A percentile compares a stretch with the other conserved stretches of the same genome.
Conservation (phyloP, 1,139 yeast genomes). For the Yamadazyma jaroonii region DNA sequence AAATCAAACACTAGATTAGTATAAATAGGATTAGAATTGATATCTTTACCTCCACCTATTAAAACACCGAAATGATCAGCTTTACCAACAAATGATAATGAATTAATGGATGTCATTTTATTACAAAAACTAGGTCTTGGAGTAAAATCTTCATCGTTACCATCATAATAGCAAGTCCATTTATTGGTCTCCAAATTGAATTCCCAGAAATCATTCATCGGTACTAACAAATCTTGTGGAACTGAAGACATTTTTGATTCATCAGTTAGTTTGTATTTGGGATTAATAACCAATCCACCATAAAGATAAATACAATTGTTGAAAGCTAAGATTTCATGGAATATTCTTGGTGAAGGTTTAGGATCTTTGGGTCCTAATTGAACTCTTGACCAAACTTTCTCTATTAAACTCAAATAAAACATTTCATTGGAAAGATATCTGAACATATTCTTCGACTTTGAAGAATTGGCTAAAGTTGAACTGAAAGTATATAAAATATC, state of each 20-base stretch:
- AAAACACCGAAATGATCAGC: conserved; percentile 53
- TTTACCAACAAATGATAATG: conserved; percentile 39
- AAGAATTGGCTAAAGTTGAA: conserved; percentile 24
- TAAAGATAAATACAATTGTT: conserved; percentile 52
- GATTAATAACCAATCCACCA: conserved; percentile 53
- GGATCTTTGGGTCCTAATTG: conserved; percentile 10
- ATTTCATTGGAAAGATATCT: conserved; percentile 56
- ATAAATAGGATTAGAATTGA: conserved; percentile 34
- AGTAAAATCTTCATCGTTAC: conserved; percentile 19
- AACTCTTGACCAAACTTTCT: conserved; percentile 54
- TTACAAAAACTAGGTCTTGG: conserved; percentile 52
- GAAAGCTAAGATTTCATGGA: conserved; percentile 53
- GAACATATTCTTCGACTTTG: conserved; percentile 28
- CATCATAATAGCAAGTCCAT: conserved; percentile 50
- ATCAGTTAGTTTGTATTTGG: conserved; percentile 10
- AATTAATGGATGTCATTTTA: conserved; percentile 44
- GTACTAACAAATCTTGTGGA: conserved; percentile 27
- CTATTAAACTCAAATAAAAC: conserved; percentile 55
- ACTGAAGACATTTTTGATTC: conserved; percentile 4
- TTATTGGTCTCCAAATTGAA: conserved; percentile 47
- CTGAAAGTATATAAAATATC: conserved; percentile 27
- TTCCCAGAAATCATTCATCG: conserved; percentile 66
- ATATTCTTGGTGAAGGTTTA: conserved; percentile 54
- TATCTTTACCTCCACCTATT: conserved; percentile 60
- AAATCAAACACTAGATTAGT: conserved; percentile 54